Conservation (phyloP, 352 stramenopile species). For the Pythium folliculosum region DNA sequence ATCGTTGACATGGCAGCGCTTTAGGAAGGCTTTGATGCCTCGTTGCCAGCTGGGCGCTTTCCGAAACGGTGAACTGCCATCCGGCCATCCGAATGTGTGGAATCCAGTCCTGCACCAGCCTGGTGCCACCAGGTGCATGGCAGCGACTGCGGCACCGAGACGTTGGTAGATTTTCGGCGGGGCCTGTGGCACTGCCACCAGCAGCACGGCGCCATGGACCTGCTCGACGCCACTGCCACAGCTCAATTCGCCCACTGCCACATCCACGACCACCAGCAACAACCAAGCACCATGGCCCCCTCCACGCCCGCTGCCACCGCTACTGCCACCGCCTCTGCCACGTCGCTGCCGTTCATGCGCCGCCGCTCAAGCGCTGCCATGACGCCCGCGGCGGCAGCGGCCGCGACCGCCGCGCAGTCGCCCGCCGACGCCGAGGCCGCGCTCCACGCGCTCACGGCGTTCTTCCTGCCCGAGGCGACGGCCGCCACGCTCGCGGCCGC, state of each 20-base stretch:
- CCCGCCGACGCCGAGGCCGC: not conserved
- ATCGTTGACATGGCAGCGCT: not conserved
- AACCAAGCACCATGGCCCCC: slow-evolving; percentile 12
- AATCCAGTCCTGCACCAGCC: not conserved
- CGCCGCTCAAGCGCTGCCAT: slow-evolving; percentile 15
- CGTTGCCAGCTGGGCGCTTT: not conserved
- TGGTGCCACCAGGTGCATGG: not conserved
- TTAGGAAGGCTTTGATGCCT: not conserved
- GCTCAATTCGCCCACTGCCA: slow-evolving; percentile 9
- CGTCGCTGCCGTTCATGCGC: slow-evolving; percentile 23
- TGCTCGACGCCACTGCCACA: not conserved
- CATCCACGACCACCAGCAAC: not conserved
- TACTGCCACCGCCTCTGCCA: not conserved
- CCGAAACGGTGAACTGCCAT: not conserved
- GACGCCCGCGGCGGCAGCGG: not conserved
- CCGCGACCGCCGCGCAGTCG: not conserved
- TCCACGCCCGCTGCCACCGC: not conserved
- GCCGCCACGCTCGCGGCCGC: slow-evolving; percentile 7
- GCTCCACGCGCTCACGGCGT: slow-evolving; percentile 21
- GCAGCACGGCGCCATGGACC: not conserved
- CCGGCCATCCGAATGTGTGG: not conserved
- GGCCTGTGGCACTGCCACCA: not conserved
- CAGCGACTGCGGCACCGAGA: slow-evolving; percentile 20
- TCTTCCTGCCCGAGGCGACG: slow-evolving; percentile 24
- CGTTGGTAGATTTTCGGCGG: not conserved